Evolutionary conservation across 169 alveolate species (phyloP).

Genomic region (Cytauxzoon felis): DNA sequence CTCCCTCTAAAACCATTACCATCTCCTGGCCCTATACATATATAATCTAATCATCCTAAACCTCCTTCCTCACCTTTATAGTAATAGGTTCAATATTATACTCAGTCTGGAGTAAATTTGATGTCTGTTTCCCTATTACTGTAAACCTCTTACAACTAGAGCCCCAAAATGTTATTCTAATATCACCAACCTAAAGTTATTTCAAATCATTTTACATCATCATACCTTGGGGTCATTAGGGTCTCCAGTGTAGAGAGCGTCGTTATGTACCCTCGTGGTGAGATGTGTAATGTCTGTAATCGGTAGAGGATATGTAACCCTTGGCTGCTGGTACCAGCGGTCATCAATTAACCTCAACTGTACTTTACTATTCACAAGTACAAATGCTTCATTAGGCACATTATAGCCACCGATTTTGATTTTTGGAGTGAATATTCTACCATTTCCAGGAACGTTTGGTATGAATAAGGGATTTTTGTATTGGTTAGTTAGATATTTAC

Average conservation of each 20-base stretch:
- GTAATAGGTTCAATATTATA: slow-evolving; percentile 32
- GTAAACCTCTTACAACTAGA: slow-evolving; percentile 24
- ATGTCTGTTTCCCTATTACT: slow-evolving; percentile 43
- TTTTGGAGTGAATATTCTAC: slow-evolving; percentile 49
- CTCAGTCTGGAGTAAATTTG: slow-evolving; percentile 31
- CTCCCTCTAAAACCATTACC: slow-evolving; percentile 42
- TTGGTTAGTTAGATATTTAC: slow-evolving; percentile 27
- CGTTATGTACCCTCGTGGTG: slow-evolving; percentile 68
- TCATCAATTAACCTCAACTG: slow-evolving; percentile 67
- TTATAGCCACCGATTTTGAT: slow-evolving; percentile 51
- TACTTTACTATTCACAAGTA: slow-evolving; percentile 27
- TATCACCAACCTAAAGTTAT: slow-evolving; percentile 49
- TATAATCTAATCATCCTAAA: no score
- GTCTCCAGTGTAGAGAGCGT: slow-evolving; percentile 75
- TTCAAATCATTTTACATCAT: background rate
- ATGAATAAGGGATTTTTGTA: slow-evolving; percentile 60
- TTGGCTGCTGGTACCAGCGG: slow-evolving; percentile 62
- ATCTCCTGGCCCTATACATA: slow-evolving; percentile 24
- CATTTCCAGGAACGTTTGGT: slow-evolving; percentile 58
- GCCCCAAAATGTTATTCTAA: slow-evolving; percentile 61
- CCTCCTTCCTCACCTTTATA: slow-evolving; percentile 40
- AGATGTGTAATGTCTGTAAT: slow-evolving; percentile 60
- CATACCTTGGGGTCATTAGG: slow-evolving; percentile 73
- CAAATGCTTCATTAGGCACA: slow-evolving; percentile 33
- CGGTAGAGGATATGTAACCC: slow-evolving; percentile 64